These are phyloP conservation scores for Boletus reticulatus DNA, from an alignment of 768 basidiomycete species.

Conservation along the genomic window DNA sequence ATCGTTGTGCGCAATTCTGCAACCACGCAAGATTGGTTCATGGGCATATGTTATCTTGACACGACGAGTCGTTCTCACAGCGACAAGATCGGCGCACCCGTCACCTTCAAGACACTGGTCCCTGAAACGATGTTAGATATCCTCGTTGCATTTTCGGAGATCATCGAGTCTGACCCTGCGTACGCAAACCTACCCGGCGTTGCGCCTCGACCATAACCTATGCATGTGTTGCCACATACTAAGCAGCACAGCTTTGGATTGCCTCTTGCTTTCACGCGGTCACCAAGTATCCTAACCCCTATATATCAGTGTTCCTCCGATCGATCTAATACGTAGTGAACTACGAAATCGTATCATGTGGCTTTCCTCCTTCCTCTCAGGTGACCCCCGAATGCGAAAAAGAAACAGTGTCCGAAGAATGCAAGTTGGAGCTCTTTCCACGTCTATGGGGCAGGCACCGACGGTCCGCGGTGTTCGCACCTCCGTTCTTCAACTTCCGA, in stretches of 20 bases:
- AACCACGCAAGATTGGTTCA: not conserved
- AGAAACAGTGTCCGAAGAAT: constrained; percentile 8
- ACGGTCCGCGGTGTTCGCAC: constrained; percentile 13
- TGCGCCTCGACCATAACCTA: not conserved
- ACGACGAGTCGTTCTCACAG: not conserved
- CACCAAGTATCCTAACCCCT: constrained; percentile 3
- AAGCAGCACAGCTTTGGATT: constrained; percentile 1
- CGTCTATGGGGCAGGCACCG: not conserved
- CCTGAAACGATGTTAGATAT: not conserved
- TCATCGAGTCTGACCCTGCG: not conserved
- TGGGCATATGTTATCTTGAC: constrained; percentile 4
- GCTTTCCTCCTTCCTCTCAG: not conserved
- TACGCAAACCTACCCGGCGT: not conserved
- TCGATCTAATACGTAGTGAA: not conserved
- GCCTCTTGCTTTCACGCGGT: not conserved
- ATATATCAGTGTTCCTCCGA: constrained; percentile 1
- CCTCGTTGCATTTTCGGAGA: not conserved
- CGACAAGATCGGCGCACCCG: not conserved
- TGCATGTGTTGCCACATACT: not conserved
- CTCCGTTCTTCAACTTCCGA: constrained; percentile 3
- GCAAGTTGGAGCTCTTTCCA: not conserved
- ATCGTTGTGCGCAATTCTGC: not conserved
- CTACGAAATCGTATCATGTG: constrained; percentile 1
- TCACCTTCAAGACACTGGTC: not conserved
- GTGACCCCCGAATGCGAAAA: constrained; percentile 2